Evolutionary conservation across 164 flowering plant genomes (phyloP).

Genomic region (Tetrastigma voinierianum): DNA sequence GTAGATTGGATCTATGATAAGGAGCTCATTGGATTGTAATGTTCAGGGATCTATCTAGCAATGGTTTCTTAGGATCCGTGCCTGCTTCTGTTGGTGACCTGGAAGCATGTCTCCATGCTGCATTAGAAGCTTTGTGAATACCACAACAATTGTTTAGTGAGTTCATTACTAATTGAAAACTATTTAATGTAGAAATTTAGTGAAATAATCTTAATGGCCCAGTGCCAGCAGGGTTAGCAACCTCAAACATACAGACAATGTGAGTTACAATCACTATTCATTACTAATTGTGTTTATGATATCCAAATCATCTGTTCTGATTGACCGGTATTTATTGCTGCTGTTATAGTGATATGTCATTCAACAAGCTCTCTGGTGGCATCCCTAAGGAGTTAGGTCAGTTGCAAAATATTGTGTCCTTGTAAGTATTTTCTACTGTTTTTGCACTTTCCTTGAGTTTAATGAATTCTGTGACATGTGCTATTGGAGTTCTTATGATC

Average conservation of each 20-base stretch:
- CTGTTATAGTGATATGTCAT: constrained; percentile 66
- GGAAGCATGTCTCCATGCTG: constrained; percentile 89
- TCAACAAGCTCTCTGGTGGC: constrained; percentile 60
- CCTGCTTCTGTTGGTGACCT: constrained; percentile 83
- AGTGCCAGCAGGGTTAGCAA: constrained; percentile 74
- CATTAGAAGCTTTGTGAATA: constrained; percentile 21
- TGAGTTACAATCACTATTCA: constrained; percentile 24
- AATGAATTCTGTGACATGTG: background rate
- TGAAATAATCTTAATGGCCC: constrained; percentile 56
- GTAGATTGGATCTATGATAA: background rate
- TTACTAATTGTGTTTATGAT: background rate
- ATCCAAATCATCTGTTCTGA: background rate
- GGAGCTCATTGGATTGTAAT: background rate
- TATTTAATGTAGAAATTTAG: constrained; percentile 53
- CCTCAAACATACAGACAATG: constrained; percentile 75
- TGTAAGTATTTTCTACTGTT: constrained; percentile 42
- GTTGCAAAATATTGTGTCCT: constrained; percentile 60
- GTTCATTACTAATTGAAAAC: background rate
- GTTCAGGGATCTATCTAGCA: constrained; percentile 79
- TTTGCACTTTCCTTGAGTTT: background rate
- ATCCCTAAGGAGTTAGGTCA: constrained; percentile 83
- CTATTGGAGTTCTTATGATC: background rate
- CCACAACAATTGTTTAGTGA: background rate
- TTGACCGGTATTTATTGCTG: background rate
- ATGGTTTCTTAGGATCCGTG: constrained; percentile 63